Percentiles rank a stretch among this genome's conserved stretches.
Evolutionary conservation across 2,329 filamentous ascomycete genomes (phyloP).

Genomic region (Colletotrichum acutatum): DNA sequence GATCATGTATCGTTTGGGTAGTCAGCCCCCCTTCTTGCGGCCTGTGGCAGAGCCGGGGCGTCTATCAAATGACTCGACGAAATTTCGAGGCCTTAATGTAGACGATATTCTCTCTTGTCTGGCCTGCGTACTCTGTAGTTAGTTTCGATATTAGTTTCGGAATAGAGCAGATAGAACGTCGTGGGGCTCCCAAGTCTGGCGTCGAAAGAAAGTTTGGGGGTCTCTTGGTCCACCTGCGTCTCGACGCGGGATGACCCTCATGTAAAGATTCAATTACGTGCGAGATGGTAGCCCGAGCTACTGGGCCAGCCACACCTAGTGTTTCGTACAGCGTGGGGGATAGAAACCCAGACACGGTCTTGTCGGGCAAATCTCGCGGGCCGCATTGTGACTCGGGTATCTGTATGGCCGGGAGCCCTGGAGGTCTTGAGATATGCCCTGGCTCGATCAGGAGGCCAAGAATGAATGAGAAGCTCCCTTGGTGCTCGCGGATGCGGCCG

Average conservation of each 20-base stretch:
- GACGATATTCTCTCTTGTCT: neutral
- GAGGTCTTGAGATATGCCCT: neutral
- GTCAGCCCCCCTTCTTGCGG: neutral
- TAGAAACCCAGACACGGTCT: neutral
- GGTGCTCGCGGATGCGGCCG: neutral
- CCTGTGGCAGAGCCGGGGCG: neutral
- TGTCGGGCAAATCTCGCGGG: neutral
- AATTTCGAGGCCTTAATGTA: neutral
- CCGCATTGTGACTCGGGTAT: neutral
- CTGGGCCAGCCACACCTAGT: conserved; percentile 22
- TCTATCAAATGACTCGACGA: neutral
- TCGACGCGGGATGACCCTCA: conserved; percentile 31
- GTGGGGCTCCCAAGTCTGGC: conserved; percentile 4
- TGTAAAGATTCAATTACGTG: conserved; percentile 19
- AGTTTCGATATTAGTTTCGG: neutral
- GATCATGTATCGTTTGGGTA: neutral
- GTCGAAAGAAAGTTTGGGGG: conserved; percentile 36
- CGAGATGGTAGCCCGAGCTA: conserved; percentile 16
- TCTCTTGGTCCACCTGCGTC: conserved; percentile 32
- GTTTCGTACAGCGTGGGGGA: neutral
- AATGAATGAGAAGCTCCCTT: neutral
- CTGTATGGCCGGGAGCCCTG: neutral
- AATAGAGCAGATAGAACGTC: neutral
- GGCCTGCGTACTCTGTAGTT: neutral
- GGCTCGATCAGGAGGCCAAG: neutral